Conservation (phyloP, 139 green algal genomes). For the Pseudopediastrum boryanum region DNA sequence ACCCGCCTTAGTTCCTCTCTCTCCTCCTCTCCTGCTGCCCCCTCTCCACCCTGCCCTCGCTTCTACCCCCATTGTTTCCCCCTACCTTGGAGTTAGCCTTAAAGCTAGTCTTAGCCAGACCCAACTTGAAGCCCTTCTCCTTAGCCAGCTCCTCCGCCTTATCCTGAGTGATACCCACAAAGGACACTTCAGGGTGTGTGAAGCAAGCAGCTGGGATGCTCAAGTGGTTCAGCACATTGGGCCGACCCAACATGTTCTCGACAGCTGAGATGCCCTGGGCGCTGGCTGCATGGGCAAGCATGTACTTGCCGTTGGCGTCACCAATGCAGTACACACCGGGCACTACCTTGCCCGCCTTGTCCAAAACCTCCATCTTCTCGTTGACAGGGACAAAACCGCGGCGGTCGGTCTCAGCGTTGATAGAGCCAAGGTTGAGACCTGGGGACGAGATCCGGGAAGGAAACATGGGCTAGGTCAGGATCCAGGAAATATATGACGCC, state of each 20-base stretch:
- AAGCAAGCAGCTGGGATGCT: slow-evolving; percentile 97
- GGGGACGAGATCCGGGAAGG: slow-evolving; percentile 44
- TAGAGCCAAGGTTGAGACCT: slow-evolving; percentile 84
- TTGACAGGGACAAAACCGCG: slow-evolving; percentile 95
- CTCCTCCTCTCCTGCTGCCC: too few species aligned
- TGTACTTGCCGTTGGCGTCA: slow-evolving; percentile 98
- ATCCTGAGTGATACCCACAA: slow-evolving; percentile 97
- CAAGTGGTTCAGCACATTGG: slow-evolving; percentile 93
- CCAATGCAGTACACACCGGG: slow-evolving; percentile 97
- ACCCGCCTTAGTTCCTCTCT: too few species aligned
- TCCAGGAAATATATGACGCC: too few species aligned
- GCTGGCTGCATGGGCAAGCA: slow-evolving; percentile 93
- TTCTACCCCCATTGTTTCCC: too few species aligned
- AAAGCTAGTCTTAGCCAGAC: slow-evolving; percentile 96
- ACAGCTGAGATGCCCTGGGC: slow-evolving; percentile 95
- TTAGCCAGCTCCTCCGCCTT: slow-evolving; percentile 87
- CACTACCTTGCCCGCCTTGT: slow-evolving; percentile 71
- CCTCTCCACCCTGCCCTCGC: too few species aligned
- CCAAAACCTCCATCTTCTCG: slow-evolving; percentile 92
- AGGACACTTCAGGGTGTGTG: slow-evolving; percentile 97
- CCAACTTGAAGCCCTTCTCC: slow-evolving; percentile 89
- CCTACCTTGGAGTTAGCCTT: slow-evolving; percentile 96
- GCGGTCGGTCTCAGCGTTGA: slow-evolving; percentile 84
- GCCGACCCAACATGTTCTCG: slow-evolving; percentile 92
- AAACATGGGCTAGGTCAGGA: slow-evolving; percentile 11